These are phyloP conservation scores for Clohesyomyces aquaticus DNA, from an alignment of 495 filamentous ascomycete genomes.

Conservation along the genomic window DNA sequence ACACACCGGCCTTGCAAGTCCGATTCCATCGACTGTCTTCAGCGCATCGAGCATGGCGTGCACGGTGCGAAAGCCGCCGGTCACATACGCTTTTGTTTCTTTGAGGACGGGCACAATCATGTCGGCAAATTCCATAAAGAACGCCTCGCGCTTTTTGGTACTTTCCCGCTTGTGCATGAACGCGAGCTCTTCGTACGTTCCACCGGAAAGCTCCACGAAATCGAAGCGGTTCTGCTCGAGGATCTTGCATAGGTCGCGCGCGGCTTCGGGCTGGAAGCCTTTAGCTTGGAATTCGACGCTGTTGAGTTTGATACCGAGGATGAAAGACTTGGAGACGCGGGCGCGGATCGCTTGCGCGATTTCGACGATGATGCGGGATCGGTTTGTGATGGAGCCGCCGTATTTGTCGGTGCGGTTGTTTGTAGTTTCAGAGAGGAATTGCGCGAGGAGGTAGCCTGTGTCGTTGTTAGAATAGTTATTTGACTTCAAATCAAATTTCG, in stretches of 20 bases:
- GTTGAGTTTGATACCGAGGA: slow-evolving; percentile 69
- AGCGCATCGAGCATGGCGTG: slow-evolving; percentile 65
- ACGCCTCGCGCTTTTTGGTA: slow-evolving; percentile 62
- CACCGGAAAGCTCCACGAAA: slow-evolving; percentile 67
- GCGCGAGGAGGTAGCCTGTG: slow-evolving; percentile 67
- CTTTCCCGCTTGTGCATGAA: slow-evolving; percentile 59
- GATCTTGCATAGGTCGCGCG: slow-evolving; percentile 55
- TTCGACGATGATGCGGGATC: slow-evolving; percentile 60
- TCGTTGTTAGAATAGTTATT: background rate
- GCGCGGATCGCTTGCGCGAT: slow-evolving; percentile 55
- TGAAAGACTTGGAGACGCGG: slow-evolving; percentile 52
- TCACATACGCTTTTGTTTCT: slow-evolving; percentile 62
- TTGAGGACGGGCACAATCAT: slow-evolving; percentile 58
- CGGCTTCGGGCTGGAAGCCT: slow-evolving; percentile 62
- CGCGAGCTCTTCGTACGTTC: slow-evolving; percentile 63
- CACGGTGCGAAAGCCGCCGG: slow-evolving; percentile 64
- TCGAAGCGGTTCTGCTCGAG: slow-evolving; percentile 63
- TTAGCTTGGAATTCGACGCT: slow-evolving; percentile 68
- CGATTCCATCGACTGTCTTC: slow-evolving; percentile 34
- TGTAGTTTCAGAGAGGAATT: slow-evolving; percentile 65
- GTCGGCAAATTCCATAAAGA: slow-evolving; percentile 70
- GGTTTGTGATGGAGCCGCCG: slow-evolving; percentile 62
- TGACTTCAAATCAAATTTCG: background rate
- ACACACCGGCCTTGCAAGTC: slow-evolving; percentile 29
- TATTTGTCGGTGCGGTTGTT: slow-evolving; percentile 67